Evolutionary conservation across 352 stramenopile genomes (phyloP), one percentile per base, ranked within the genome.

Genomic region (Phytopythium chamaehyphon): DNA sequence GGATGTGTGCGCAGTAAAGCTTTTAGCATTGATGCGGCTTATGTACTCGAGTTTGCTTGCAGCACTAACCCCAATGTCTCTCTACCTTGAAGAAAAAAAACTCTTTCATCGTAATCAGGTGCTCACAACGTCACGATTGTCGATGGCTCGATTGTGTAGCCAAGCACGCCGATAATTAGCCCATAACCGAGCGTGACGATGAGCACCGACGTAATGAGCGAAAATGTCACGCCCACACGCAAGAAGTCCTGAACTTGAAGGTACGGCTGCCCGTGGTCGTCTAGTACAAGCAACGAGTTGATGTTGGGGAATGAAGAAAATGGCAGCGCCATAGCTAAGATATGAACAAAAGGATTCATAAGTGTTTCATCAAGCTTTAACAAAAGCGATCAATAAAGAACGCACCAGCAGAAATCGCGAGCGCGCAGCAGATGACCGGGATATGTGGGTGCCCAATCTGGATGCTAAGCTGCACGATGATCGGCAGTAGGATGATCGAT

Each of bases 271-370:
- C 87, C 85, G 28, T 95, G 85, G 50, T 96, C 87, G 48, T 97
- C 88, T 40, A 95, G 69, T 40, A 96, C 89, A 37, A 97, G 62
- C 43, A 96, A 69, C 38, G 88, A 96, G 51, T 96, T 96, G 57
- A 97, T 95, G 64, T 97, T 97, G 14, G 88, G 89, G 66, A 97
- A 96, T 26, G 88, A 96, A 7, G 86, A 96, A 59, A 97, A 97
- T 22, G 88, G 89, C 35, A 96, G 66, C 8, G 83, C 89, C 86
- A 96, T 96, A 0, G 86, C 85, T 95, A 45, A 14, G 46, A 39
- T 21, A 9, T 40, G 18, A n/a, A 44, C 18, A 42, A 40, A 54
- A 12, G 28, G 28, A n/a, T n/a, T n/a, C n/a, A n/a, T 33, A 33
- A 33, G 28, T 9, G 28, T 33, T 33, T 33, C 28, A 33, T 33